Conservation (phyloP, 257 asterid species). For the Gentiana straminea region DNA sequence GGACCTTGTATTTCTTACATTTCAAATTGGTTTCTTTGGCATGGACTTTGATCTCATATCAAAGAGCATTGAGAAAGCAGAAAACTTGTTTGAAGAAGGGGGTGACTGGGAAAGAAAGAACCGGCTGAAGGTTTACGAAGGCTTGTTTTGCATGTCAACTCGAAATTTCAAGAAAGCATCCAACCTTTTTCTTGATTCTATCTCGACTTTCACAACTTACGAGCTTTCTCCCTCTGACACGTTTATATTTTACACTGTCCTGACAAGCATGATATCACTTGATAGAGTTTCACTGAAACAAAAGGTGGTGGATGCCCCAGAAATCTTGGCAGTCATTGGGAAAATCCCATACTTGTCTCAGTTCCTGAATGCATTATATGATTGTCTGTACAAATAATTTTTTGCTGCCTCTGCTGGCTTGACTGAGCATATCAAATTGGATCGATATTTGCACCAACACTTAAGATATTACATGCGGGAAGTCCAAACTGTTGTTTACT, state of each 20-base stretch:
- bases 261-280: conserved; percentile 79
- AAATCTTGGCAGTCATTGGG: conserved; percentile 76
- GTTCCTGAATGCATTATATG: conserved; percentile 72
- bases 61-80: too few species aligned
- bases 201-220: conserved; percentile 95
- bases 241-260: conserved; percentile 81
- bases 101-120: conserved; percentile 98
- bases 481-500: conserved; percentile 60
- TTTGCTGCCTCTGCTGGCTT: conserved; percentile 81
- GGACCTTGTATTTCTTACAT: conserved; percentile 84
- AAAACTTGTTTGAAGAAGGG: conserved; percentile 98
- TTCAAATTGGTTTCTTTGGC: conserved; percentile 76
- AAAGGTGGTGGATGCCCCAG: conserved; percentile 97
- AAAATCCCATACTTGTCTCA: conserved; percentile 64
- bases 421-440: conserved; percentile 60
- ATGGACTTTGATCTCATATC: too few species aligned
- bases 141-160: conserved; percentile 88
- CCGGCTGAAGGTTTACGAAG: conserved; percentile 89
- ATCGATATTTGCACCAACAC: conserved; percentile 63
- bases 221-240: conserved; percentile 84
- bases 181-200: conserved; percentile 79
- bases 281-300: conserved; percentile 87
- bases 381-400: conserved; percentile 73
- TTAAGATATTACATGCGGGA: conserved; percentile 81
- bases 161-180: conserved; percentile 96